Conservation (phyloP, 2,329 filamentous ascomycete species). For the Penicillium sumatraense region DNA sequence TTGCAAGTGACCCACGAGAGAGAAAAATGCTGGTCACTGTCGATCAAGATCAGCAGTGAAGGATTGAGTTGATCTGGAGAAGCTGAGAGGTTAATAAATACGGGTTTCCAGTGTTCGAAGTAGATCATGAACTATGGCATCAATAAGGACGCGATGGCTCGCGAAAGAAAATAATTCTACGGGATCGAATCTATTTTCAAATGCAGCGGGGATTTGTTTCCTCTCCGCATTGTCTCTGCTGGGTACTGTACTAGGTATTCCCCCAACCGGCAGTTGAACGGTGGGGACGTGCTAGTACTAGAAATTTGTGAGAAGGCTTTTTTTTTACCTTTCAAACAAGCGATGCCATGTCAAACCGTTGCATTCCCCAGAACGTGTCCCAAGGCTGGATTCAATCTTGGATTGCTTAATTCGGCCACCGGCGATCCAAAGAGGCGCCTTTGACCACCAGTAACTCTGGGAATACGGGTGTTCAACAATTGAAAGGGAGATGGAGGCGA, state of each 20-base stretch:
- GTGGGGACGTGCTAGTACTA: neutral
- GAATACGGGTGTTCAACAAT: neutral
- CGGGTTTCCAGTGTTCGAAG: neutral
- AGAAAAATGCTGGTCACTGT: too few species aligned
- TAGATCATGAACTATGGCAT: neutral
- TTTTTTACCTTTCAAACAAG: neutral
- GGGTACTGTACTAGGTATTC: too few species aligned
- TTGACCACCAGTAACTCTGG: neutral
- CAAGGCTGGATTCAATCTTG: neutral
- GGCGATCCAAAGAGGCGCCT: neutral
- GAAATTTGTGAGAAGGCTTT: too few species aligned
- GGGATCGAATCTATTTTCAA: neutral
- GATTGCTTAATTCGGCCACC: constrained; percentile 3
- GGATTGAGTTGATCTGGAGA: neutral
- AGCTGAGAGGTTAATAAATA: neutral
- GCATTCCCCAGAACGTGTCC: neutral
- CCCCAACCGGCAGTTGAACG: neutral
- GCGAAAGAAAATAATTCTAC: neutral
- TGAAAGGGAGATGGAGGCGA: neutral
- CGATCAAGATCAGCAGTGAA: neutral
- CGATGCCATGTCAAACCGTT: neutral
- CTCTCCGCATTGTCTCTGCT: neutral
- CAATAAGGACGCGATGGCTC: neutral
- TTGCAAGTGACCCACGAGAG: too few species aligned
- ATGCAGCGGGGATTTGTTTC: neutral